Percentiles rank a stretch among this genome's conserved stretches.
phyloP scores from a whole-genome alignment of 164 flowering plant species.

The Cinnamomum micranthum region DNA sequence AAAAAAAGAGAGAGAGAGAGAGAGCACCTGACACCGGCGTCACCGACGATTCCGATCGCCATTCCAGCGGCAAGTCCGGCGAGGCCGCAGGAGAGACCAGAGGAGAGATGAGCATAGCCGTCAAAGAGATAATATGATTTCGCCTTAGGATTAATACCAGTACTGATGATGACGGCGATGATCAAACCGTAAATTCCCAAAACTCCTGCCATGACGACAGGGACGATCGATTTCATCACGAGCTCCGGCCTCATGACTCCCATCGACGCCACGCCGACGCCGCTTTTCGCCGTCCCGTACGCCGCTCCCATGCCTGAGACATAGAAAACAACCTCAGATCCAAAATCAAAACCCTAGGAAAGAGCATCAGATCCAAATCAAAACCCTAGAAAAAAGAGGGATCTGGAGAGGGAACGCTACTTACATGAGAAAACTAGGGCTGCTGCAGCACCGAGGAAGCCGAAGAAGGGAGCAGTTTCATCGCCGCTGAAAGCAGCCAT shows the following conservation, averaged over 20 bases:
- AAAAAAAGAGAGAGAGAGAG: background rate
- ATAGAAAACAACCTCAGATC: conserved; percentile 8
- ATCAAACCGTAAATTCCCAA: conserved; percentile 86
- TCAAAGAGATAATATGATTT: conserved; percentile 78
- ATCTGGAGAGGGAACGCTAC: background rate
- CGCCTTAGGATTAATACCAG: conserved; percentile 88
- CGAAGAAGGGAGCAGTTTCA: conserved; percentile 83
- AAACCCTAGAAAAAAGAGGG: background rate
- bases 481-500: conserved; percentile 69
- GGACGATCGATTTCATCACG: conserved; percentile 90
- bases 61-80: conserved; percentile 92
- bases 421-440: conserved; percentile 87
- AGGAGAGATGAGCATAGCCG: conserved; percentile 86
- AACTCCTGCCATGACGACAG: conserved; percentile 95
- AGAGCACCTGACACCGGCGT: conserved; percentile 78
- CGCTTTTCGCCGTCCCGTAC: conserved; percentile 89
- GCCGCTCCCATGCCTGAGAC: conserved; percentile 88
- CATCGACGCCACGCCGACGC: conserved; percentile 92
- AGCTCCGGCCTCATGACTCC: conserved; percentile 95
- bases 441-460: conserved; percentile 83
- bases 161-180: conserved; percentile 83
- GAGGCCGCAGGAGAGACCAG: conserved; percentile 88
- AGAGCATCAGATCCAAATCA: background rate
- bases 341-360: conserved; percentile 3
- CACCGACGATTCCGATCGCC: conserved; percentile 90